Base-by-base conservation (phyloP, 306 rosid genomes). In the Nissolia schottii region DNA sequence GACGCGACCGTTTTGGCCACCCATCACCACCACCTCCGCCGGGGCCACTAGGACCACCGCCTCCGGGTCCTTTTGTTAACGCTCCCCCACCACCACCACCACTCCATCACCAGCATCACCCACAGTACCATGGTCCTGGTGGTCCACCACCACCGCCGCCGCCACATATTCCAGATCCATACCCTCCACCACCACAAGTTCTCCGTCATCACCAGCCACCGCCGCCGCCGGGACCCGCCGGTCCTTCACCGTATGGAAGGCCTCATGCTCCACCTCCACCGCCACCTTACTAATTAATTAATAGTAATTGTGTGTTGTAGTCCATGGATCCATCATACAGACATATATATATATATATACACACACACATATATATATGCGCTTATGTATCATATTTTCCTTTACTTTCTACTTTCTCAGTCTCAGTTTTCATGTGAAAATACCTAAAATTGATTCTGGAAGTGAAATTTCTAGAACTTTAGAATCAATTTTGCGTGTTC, bases 81-180 rank as follows among this genome's bases (percentile, higher is more conserved):
- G 12, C 31, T 58, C 75, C 63, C 0, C 74, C 81, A 1, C 70
- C 76, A 25, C 74, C 62, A 7, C n/a, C n/a, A n/a, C n/a, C n/a
- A n/a, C 1, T 18, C 6, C 28, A 5, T 2, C 40, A 28, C 37
- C 58, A 64, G 7, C 66, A 63, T 18, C 55, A 15, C 2, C 70
- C 70, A 3, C 64, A 48, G 8, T 54, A 53, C 23, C 69, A 50
- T 12, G 24, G 40, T 38, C 51, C 69, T 22, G 37, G 11, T 12
- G 18, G 48, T 61, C 49, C 53, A 22, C 32, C 69, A 16, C 58
- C 71, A 13, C 70, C 59, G 1, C 37, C 19, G 20, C 29, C 54
- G 12, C 25, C 68, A 25, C 32, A n/a, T n/a, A n/a, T n/a, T n/a
- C 67, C 67, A 6, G 37, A 14, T 25, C 27, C 71, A 5, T 25